Evolutionary conservation across 2,329 filamentous ascomycete species (phyloP).

Genomic region (Emergomyces orientalis): DNA sequence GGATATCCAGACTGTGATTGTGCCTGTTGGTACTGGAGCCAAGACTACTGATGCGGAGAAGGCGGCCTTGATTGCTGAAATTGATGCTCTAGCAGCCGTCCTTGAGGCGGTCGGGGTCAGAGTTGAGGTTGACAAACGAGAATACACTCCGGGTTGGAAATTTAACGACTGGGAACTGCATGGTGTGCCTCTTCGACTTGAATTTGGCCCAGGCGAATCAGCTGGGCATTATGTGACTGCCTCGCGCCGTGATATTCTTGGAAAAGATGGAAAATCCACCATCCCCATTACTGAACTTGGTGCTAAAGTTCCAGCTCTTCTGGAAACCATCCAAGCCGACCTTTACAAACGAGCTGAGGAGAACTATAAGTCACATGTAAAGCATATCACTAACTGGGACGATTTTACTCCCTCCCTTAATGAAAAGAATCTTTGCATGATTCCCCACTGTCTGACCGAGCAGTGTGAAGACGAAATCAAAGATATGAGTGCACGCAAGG

Average conservation of each 20-base stretch:
- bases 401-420: slow-evolving; percentile 87
- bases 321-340: slow-evolving; percentile 83
- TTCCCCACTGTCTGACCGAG: slow-evolving; percentile 75
- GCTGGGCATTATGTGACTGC: slow-evolving; percentile 75
- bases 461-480: slow-evolving; percentile 94
- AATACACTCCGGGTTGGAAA: slow-evolving; percentile 93
- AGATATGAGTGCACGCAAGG: slow-evolving; percentile 73
- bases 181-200: slow-evolving; percentile 84
- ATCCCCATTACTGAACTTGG: slow-evolving; percentile 66
- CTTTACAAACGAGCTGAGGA: slow-evolving; percentile 68
- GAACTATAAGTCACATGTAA: slow-evolving; percentile 69
- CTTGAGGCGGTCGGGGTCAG: slow-evolving; percentile 68
- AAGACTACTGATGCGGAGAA: slow-evolving; percentile 75
- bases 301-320: slow-evolving; percentile 64
- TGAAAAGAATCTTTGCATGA: slow-evolving; percentile 82
- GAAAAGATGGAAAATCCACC: slow-evolving; percentile 61
- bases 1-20: slow-evolving; percentile 73
- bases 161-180: slow-evolving; percentile 99
- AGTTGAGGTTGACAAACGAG: slow-evolving; percentile 70
- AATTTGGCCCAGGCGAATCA: slow-evolving; percentile 91
- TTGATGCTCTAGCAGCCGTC: slow-evolving; percentile 59
- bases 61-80: slow-evolving; percentile 63
- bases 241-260: slow-evolving; percentile 69
- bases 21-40: slow-evolving; percentile 87
- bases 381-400: slow-evolving; percentile 76